Evolutionary conservation across 2,329 filamentous ascomycete species (phyloP).

Genomic region (Pseudocercospora pini-densiflorae): DNA sequence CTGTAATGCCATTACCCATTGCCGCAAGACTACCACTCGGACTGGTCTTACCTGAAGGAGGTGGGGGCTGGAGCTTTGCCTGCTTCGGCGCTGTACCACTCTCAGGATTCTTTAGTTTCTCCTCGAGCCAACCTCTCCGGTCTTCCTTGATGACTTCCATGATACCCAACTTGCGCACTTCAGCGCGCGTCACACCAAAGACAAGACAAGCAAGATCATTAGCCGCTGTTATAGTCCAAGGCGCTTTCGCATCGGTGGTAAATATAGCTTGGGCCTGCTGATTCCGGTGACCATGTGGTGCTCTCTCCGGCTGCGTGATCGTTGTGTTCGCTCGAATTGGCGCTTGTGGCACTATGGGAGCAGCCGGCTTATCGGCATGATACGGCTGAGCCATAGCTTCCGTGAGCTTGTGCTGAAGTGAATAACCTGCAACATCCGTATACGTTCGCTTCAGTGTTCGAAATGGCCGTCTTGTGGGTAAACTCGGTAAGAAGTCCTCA

Average conservation of each 20-base stretch:
- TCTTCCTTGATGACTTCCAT: conserved; percentile 93
- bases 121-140: conserved; percentile 84
- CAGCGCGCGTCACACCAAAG: conserved; percentile 98
- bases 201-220: conserved; percentile 96
- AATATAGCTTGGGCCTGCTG: conserved; percentile 98
- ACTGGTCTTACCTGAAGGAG: conserved; percentile 40
- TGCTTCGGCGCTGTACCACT: conserved; percentile 36
- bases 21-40: conserved; percentile 55
- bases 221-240: conserved; percentile 94
- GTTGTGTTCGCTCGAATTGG: conserved; percentile 41
- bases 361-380: conserved; percentile 59
- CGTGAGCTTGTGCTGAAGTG: conserved; percentile 79
- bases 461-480: conserved; percentile 50
- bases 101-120: conserved; percentile 73
- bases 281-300: conserved; percentile 81
- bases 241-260: conserved; percentile 86
- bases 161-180: conserved; percentile 93
- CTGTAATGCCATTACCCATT: conserved; percentile 84
- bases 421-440: conserved; percentile 78
- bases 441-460: conserved; percentile 75
- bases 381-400: conserved; percentile 87
- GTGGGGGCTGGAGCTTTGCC: conserved; percentile 27
- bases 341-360: conserved; percentile 40
- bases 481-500: conserved; percentile 30
- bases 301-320: conserved; percentile 45